Percentiles rank a stretch among this genome's conserved stretches.
Evolutionary conservation across 257 asterid genomes (phyloP).

Genomic region (Solanum sitiens): DNA sequence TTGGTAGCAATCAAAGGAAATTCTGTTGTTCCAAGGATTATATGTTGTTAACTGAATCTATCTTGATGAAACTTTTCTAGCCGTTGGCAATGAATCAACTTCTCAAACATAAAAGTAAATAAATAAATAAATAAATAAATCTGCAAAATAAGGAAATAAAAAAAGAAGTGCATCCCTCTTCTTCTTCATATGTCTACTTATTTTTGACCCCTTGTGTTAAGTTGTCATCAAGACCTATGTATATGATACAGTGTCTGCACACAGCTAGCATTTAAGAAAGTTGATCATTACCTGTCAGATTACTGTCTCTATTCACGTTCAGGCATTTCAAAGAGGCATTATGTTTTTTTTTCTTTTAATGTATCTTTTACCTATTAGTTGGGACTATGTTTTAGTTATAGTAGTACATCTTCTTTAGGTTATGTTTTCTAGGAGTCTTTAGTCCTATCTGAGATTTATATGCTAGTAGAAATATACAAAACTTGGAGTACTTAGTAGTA

Average conservation of each 20-base stretch:
- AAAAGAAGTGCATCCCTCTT: neutral
- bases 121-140: neutral
- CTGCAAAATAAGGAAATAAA: neutral
- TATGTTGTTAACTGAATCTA: neutral
- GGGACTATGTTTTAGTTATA: neutral
- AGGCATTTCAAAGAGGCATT: neutral
- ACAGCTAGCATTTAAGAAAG: neutral
- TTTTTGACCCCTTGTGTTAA: neutral
- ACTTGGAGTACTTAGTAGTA: neutral
- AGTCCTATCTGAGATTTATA: neutral
- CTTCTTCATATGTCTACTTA: neutral
- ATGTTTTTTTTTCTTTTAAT: neutral
- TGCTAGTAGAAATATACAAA: neutral
- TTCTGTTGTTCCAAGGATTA: neutral
- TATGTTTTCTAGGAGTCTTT: neutral
- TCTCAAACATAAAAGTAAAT: neutral
- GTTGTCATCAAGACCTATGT: neutral
- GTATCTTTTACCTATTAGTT: neutral
- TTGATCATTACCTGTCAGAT: neutral
- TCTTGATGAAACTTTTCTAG: neutral
- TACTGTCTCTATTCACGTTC: neutral
- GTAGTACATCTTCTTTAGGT: neutral
- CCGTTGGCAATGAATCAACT: neutral
- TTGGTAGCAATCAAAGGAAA: neutral
- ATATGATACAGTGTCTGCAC: neutral